These are phyloP conservation scores for Aspergillus leporis DNA, from an alignment of 495 filamentous ascomycete genomes.

Conservation along the genomic window DNA sequence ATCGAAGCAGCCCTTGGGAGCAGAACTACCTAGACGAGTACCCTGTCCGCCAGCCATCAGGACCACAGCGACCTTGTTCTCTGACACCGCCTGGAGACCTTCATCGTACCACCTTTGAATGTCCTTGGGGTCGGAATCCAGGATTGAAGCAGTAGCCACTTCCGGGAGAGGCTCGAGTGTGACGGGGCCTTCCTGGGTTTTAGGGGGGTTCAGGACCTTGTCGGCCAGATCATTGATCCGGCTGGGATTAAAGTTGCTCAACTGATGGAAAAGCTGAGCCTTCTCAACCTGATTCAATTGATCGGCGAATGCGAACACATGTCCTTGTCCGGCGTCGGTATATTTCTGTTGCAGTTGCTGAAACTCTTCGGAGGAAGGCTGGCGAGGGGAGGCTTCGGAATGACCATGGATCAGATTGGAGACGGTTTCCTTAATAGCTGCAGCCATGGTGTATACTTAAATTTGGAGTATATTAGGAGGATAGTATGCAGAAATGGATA, in stretches of 20 bases:
- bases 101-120: conserved; percentile 80
- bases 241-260: conserved; percentile 74
- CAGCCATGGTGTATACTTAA: conserved; percentile 36
- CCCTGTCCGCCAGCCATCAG: conserved; percentile 97
- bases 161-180: conserved; percentile 87
- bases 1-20: conserved; percentile 94
- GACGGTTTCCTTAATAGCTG: conserved; percentile 50
- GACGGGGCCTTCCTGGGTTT: conserved; percentile 46
- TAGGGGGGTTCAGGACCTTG: conserved; percentile 76
- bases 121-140: conserved; percentile 81
- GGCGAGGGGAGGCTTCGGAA: conserved; percentile 50
- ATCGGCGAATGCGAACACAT: conserved; percentile 91
- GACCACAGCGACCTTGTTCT: conserved; percentile 91
- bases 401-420: conserved; percentile 56
- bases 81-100: conserved; percentile 82
- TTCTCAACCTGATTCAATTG: conserved; percentile 71
- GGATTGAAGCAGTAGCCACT: conserved; percentile 83
- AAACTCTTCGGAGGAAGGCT: conserved; percentile 72
- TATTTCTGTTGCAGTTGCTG: conserved; percentile 77
- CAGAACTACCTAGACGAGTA: conserved; percentile 90
- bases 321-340: conserved; percentile 74
- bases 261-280: conserved; percentile 75
- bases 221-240: conserved; percentile 83
- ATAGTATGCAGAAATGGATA: conserved; percentile 11
- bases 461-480: conserved; percentile 12